Base-by-base conservation (phyloP, 129 eudicot genomes). In the Heracleum sosnowskyi region DNA sequence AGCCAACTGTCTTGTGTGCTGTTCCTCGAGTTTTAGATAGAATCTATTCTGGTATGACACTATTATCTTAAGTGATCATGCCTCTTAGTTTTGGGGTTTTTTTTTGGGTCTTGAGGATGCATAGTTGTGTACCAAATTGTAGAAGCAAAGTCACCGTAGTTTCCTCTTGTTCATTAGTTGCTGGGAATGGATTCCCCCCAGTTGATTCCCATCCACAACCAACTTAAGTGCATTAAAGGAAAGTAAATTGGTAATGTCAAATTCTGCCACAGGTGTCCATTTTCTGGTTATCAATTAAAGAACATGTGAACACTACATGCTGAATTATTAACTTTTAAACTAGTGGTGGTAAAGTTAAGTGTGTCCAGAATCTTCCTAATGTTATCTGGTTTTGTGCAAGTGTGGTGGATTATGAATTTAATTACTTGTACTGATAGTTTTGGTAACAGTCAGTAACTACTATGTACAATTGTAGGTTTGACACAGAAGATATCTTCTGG, bases 1-100 rank as follows among this genome's bases (percentile, higher is more conserved):
- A 90, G 70, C 99, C 99, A 69, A 92, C 99, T 41, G 83, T 92
- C 34, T 92, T 96, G 77, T 96, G 97, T 85, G 99, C 99, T 76
- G 99, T 96, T 83, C 99, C 99, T 74, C 94, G 99, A 49, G 99
- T 96, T 49, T 86, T 96, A 46, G 97, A 96, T n/a, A 89, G 97
- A 85, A 90, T 96, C 47, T 90, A 96, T 87, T 68, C 99, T 77
- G 99, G 99, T 93, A 73, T 13, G 72, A 12, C 13, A 6, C 26
- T 34, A 33, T 53, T 20, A 11, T 69, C 29, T 46, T 33, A 49
- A 62, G 26, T 64, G 17, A 29, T 31, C 20, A 76, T 66, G 4
- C 40, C 39, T 20, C 40, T 68, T 69, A 64, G 39, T 74, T 62
- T 77, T 15, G 15, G 68, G 44, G 7, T 20, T 41, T 78, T 7